phyloP scores from a whole-genome alignment of 2,329 filamentous ascomycete genomes.

The Fusarium siculi region DNA sequence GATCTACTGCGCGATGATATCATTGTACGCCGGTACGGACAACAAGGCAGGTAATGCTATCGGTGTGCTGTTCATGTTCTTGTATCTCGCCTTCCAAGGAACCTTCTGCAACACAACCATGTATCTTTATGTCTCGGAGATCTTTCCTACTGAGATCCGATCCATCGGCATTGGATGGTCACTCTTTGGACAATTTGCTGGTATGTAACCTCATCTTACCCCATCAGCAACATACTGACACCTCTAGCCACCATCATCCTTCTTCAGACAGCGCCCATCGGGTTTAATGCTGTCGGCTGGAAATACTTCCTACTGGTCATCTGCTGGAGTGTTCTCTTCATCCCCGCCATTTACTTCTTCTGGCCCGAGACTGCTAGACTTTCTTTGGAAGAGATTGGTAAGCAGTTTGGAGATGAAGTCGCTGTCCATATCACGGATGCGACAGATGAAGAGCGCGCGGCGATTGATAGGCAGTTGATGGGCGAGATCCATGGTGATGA shows the following conservation, averaged over 20 bases:
- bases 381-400: conserved; percentile 55
- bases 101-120: conserved; percentile 54
- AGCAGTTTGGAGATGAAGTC: conserved; percentile 59
- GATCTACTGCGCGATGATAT: conserved; percentile 51
- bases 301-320: conserved; percentile 62
- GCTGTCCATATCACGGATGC: conserved; percentile 57
- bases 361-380: conserved; percentile 47
- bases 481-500: background rate
- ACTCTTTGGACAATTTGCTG: conserved; percentile 60
- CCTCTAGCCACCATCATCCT: conserved; percentile 54
- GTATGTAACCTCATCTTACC: conserved; percentile 10
- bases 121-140: conserved; percentile 53
- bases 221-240: fast-evolving
- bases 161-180: conserved; percentile 63
- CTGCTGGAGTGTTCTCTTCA: conserved; percentile 51
- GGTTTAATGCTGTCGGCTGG: conserved; percentile 58
- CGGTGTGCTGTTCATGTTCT: conserved; percentile 56
- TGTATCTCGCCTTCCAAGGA: conserved; percentile 62
- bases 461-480: conserved; percentile 17
- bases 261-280: conserved; percentile 53
- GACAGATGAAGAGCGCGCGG: conserved; percentile 46
- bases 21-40: conserved; percentile 48
- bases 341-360: conserved; percentile 47
- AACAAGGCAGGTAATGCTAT: conserved; percentile 53
- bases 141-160: conserved; percentile 59